phyloP scores from a whole-genome alignment of 345 rosid species.

The Lagerstroemia speciosa region DNA sequence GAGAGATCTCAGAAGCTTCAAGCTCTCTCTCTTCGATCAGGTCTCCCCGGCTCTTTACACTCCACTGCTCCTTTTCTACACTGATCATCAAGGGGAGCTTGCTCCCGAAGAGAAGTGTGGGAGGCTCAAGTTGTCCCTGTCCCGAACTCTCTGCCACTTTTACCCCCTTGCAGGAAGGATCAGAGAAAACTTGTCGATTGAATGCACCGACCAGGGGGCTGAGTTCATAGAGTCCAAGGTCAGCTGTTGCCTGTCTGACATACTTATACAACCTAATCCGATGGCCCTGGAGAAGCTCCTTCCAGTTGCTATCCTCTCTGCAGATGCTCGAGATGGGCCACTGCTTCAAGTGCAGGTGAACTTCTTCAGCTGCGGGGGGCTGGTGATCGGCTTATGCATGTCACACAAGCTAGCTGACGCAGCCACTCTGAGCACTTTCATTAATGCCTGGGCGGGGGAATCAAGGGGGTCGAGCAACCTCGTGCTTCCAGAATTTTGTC shows the following conservation, averaged over 20 bases:
- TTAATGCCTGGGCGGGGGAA: slow-evolving; percentile 12
- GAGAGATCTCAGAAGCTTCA: not conserved
- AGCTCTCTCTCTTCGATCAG: slow-evolving; percentile 21
- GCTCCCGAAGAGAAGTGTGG: not conserved
- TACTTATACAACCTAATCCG: slow-evolving; percentile 8
- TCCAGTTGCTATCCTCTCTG: slow-evolving; percentile 7
- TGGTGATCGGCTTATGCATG: slow-evolving; percentile 16
- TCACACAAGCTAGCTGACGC: slow-evolving; percentile 22
- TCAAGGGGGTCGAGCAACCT: not conserved
- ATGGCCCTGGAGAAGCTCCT: slow-evolving; percentile 6
- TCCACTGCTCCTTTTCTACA: slow-evolving; percentile 22
- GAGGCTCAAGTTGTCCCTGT: slow-evolving; percentile 15
- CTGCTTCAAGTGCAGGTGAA: slow-evolving; percentile 28
- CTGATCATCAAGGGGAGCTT: not conserved
- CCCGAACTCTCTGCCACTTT: slow-evolving; percentile 13
- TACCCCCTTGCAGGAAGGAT: slow-evolving; percentile 26
- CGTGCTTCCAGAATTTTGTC: slow-evolving; percentile 1
- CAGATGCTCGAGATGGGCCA: slow-evolving; percentile 3
- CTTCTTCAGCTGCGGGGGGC: slow-evolving; percentile 19
- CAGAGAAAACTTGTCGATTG: slow-evolving; percentile 4
- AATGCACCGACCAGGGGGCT: slow-evolving; percentile 24
- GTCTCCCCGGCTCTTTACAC: slow-evolving; percentile 16
- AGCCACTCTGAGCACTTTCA: slow-evolving; percentile 9
- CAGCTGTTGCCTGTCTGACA: slow-evolving; percentile 4
- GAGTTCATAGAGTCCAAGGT: slow-evolving; percentile 20